A percentile compares a stretch with the other conserved stretches of the same genome.
These are phyloP conservation scores for Holtermannia corniformis DNA, from an alignment of 768 basidiomycete species.

Conservation along the genomic window DNA sequence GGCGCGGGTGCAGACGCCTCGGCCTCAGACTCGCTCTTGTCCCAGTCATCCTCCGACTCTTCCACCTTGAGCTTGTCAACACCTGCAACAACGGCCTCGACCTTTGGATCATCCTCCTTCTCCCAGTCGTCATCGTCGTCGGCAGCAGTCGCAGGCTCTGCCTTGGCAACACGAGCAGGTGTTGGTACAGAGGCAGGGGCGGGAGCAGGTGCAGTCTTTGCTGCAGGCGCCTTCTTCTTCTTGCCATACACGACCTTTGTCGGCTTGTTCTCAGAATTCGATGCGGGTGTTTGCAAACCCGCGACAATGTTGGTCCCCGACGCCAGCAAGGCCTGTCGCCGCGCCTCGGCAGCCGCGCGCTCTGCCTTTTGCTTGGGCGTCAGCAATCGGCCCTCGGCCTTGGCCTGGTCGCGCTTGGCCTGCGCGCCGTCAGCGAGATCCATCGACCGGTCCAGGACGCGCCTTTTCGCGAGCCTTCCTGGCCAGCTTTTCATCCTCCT, in stretches of 20 bases:
- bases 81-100: conserved; percentile 35
- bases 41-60: conserved; percentile 42
- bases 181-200: conserved; percentile 46
- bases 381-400: conserved; percentile 85
- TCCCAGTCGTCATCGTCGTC: conserved; percentile 49
- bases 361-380: conserved; percentile 99
- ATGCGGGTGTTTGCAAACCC: conserved; percentile 57
- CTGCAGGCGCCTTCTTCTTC: conserved; percentile 54
- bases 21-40: conserved; percentile 37
- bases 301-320: conserved; percentile 79
- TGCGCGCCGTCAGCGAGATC: conserved; percentile 35
- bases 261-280: conserved; percentile 39
- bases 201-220: conserved; percentile 38
- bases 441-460: neutral
- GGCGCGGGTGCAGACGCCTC: conserved; percentile 7
- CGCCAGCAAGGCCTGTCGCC: conserved; percentile 79
- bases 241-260: conserved; percentile 77
- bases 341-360: conserved; percentile 73
- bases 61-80: conserved; percentile 36
- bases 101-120: conserved; percentile 40
- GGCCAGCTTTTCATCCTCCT: conserved; percentile 58
- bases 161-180: conserved; percentile 45
- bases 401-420: conserved; percentile 79
- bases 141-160: conserved; percentile 31
- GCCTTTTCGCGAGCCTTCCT: neutral